Evolutionary conservation across 768 basidiomycete genomes (phyloP).

Genomic region (Tephrocybe sp.): DNA sequence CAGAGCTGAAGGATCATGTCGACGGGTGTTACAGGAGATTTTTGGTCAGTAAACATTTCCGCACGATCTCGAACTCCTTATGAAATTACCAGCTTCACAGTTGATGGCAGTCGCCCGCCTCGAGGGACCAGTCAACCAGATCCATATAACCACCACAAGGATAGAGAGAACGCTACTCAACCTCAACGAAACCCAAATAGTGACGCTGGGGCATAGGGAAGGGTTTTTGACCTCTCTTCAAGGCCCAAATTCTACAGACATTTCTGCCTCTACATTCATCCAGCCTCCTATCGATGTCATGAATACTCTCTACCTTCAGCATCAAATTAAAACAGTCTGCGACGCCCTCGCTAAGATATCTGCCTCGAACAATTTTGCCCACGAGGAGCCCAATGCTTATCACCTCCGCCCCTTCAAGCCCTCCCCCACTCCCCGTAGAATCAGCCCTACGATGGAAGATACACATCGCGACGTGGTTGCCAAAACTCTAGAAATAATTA

Average conservation of each 20-base stretch:
- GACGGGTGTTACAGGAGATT: conserved; percentile 15
- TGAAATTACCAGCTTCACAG: not conserved
- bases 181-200: conserved; percentile 8
- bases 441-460: not conserved
- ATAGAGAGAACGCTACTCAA: not conserved
- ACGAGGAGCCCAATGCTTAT: conserved; percentile 5
- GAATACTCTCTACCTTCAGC: conserved; percentile 12
- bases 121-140: conserved; percentile 7
- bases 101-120: conserved; percentile 14
- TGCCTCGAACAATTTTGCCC: conserved; percentile 3
- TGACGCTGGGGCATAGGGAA: conserved; percentile 9
- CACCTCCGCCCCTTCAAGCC: conserved; percentile 11
- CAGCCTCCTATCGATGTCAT: conserved; percentile 6
- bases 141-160: conserved; percentile 1
- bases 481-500: conserved; percentile 9
- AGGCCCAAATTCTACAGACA: not conserved
- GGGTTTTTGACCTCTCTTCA: conserved; percentile 7
- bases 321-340: conserved; percentile 11
- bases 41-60: conserved; percentile 7
- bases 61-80: not conserved
- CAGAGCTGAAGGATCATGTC: conserved; percentile 7
- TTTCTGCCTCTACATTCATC: not conserved
- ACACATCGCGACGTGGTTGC: conserved; percentile 11
- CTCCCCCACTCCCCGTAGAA: not conserved
- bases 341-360: conserved; percentile 9